These are phyloP conservation scores for Acephala macrosclerotiorum DNA, from an alignment of 2,329 filamentous ascomycete species.

Conservation along the genomic window DNA sequence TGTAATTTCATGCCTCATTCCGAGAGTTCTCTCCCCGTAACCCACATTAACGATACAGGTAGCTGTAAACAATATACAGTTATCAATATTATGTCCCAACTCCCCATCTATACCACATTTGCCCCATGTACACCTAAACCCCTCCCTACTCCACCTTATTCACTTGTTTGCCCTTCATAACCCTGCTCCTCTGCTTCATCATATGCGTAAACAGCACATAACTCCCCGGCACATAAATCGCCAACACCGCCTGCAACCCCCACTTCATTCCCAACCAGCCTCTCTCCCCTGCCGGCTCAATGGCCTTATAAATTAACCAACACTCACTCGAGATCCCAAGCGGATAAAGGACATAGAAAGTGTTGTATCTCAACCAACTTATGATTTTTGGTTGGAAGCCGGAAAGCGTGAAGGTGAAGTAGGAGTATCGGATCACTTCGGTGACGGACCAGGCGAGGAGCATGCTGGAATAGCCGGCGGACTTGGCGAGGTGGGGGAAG, in stretches of 20 bases:
- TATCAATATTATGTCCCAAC: neutral
- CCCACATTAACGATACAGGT: neutral
- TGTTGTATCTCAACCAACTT: constrained; percentile 88
- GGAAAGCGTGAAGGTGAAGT: constrained; percentile 79
- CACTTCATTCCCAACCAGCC: constrained; percentile 61
- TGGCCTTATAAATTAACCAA: constrained; percentile 76
- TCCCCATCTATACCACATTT: neutral
- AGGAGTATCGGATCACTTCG: constrained; percentile 92
- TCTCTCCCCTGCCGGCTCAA: constrained; percentile 61
- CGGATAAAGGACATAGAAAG: constrained; percentile 92
- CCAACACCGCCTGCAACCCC: constrained; percentile 69
- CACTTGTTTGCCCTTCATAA: constrained; percentile 66
- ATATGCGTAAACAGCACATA: constrained; percentile 94
- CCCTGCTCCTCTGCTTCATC: constrained; percentile 87
- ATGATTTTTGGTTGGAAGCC: constrained; percentile 69
- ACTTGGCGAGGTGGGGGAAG: constrained; percentile 72
- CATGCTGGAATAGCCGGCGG: constrained; percentile 76
- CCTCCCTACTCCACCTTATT: constrained; percentile 46
- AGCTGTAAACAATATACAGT: neutral
- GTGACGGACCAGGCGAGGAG: constrained; percentile 88
- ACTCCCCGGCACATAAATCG: constrained; percentile 80
- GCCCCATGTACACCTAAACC: neutral
- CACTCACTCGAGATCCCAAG: constrained; percentile 90
- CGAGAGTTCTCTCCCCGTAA: neutral
- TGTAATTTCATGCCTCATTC: neutral